Percentiles rank a stretch among this genome's conserved stretches.
Evolutionary conservation across 495 filamentous ascomycete genomes (phyloP).

Genomic region (Penicillium bialowiezense): DNA sequence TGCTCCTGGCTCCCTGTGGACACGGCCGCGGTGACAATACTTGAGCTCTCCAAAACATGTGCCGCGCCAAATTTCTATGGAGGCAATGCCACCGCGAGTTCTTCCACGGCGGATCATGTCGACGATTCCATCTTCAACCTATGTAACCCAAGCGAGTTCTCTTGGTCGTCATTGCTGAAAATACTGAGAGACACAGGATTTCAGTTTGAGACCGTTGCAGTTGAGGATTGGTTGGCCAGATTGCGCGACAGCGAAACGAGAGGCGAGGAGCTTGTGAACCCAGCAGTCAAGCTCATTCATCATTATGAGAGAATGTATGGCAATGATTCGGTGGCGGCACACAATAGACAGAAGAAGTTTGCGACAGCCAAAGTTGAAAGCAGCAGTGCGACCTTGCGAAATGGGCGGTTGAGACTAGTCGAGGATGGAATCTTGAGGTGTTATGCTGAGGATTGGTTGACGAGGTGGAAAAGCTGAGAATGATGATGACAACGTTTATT

Average conservation of each 20-base stretch:
- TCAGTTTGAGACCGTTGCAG: slow-evolving; percentile 45
- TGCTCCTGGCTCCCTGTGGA: slow-evolving; percentile 60
- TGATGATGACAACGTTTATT: no score
- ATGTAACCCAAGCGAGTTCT: slow-evolving; percentile 47
- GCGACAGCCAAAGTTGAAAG: slow-evolving; percentile 34
- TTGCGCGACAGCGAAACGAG: slow-evolving; percentile 43
- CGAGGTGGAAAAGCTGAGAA: slow-evolving; percentile 21
- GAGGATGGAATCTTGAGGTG: slow-evolving; percentile 35
- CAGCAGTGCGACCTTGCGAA: slow-evolving; percentile 33
- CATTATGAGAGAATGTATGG: slow-evolving; percentile 47
- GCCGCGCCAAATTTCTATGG: not conserved
- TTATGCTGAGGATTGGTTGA: slow-evolving; percentile 37
- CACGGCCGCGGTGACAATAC: slow-evolving; percentile 42
- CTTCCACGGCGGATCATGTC: not conserved
- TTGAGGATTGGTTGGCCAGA: slow-evolving; percentile 47
- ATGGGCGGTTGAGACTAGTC: slow-evolving; percentile 32
- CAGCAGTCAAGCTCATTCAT: slow-evolving; percentile 57
- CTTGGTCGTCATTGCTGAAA: slow-evolving; percentile 51
- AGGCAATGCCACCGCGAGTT: not conserved
- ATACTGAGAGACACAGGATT: slow-evolving; percentile 39
- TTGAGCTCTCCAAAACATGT: slow-evolving; percentile 44
- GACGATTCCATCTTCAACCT: slow-evolving; percentile 53
- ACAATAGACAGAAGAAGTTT: slow-evolving; percentile 16
- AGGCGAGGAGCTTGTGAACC: slow-evolving; percentile 48
- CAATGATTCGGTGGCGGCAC: not conserved